phyloP scores from a whole-genome alignment of 179 eudicot genomes.

The Spergularia azorica region DNA sequence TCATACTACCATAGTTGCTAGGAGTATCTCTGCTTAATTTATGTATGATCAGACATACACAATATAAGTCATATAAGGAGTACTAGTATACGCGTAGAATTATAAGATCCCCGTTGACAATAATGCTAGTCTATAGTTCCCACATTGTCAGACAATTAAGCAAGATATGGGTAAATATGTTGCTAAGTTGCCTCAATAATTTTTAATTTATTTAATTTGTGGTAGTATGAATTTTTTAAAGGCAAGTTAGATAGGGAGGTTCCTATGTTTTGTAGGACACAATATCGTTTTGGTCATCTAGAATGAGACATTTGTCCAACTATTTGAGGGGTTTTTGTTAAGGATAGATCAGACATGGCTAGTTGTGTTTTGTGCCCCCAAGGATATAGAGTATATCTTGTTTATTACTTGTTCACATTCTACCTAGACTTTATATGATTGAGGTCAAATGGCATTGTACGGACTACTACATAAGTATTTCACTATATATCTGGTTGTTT shows the following conservation, averaged over 20 bases:
- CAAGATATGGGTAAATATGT: slow-evolving; percentile 21
- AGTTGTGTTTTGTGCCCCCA: slow-evolving; percentile 33
- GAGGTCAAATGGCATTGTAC: slow-evolving; percentile 24
- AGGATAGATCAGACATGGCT: slow-evolving; percentile 26
- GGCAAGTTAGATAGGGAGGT: neutral
- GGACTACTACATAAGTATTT: slow-evolving; percentile 14
- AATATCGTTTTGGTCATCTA: neutral
- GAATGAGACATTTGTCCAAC: slow-evolving; percentile 34
- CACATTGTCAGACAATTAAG: slow-evolving; percentile 26
- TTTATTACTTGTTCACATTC: slow-evolving; percentile 3
- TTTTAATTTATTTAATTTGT: neutral
- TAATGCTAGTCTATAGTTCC: slow-evolving; percentile 20
- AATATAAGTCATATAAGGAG: neutral
- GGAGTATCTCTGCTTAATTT: too few relatives aligned
- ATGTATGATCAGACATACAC: neutral
- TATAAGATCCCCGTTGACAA: slow-evolving; percentile 17
- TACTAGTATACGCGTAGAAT: neutral
- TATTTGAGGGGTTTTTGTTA: slow-evolving; percentile 24
- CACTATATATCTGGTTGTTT: neutral
- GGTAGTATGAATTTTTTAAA: neutral
- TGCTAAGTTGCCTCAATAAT: neutral
- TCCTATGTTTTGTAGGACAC: neutral
- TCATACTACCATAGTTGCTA: too few relatives aligned
- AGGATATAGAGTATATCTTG: neutral
- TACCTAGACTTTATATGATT: slow-evolving; percentile 25